These are phyloP conservation scores for Adenanthera pavonina DNA, from an alignment of 306 rosid genomes.

Conservation along the genomic window DNA sequence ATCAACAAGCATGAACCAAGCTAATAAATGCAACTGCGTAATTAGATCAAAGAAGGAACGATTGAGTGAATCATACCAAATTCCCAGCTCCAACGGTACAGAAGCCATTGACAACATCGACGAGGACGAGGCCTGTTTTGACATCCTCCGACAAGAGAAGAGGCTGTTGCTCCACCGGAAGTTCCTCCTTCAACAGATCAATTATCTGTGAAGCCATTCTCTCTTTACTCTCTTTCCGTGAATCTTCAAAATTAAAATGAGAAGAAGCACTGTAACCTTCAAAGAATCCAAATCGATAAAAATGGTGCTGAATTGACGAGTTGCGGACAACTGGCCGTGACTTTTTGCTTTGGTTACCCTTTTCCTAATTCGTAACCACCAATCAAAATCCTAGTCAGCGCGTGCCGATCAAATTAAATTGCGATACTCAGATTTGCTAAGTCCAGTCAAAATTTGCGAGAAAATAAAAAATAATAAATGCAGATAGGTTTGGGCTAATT, in stretches of 20 bases:
- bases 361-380: no score
- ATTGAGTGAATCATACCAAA: slow-evolving; percentile 45
- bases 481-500: no score
- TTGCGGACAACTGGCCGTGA: no score
- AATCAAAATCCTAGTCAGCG: no score
- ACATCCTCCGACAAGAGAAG: slow-evolving; percentile 53
- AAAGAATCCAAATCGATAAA: background rate
- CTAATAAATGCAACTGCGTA: background rate
- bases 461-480: no score
- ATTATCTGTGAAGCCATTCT: slow-evolving; percentile 56
- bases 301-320: no score
- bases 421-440: no score
- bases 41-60: background rate
- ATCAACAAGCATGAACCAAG: background rate
- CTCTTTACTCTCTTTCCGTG: background rate
- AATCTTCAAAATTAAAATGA: background rate
- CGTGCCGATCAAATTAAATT: no score
- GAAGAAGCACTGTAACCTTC: background rate
- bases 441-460: no score
- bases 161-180: slow-evolving; percentile 68
- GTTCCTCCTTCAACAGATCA: slow-evolving; percentile 64
- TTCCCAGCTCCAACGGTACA: slow-evolving; percentile 93
- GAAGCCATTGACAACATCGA: slow-evolving; percentile 87
- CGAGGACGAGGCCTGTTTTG: slow-evolving; percentile 80
- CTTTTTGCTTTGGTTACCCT: no score